Percentiles rank a stretch among this genome's conserved stretches.
phyloP scores from a whole-genome alignment of 306 rosid species.

The Sicyos baderoa region DNA sequence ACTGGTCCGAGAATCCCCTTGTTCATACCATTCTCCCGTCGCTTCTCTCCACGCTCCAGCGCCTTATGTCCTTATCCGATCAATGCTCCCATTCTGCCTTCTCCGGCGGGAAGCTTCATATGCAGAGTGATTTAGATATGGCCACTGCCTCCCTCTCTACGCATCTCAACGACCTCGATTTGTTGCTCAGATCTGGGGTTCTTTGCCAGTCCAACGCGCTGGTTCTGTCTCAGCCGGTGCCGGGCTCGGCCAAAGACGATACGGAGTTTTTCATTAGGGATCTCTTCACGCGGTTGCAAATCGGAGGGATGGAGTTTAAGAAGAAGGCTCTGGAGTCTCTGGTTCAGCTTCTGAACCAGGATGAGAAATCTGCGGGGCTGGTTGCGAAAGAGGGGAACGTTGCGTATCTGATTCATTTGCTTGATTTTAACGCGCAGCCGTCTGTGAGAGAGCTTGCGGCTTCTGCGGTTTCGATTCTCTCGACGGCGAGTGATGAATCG shows the following conservation, averaged over 20 bases:
- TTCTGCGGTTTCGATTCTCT: constrained; percentile 31
- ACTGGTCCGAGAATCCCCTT: constrained; percentile 50
- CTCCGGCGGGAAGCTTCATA: constrained; percentile 47
- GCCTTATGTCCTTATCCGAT: constrained; percentile 35
- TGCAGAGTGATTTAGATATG: constrained; percentile 61
- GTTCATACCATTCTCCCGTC: constrained; percentile 45
- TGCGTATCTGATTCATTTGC: constrained; percentile 34
- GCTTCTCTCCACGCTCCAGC: constrained; percentile 45
- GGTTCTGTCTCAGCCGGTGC: constrained; percentile 41
- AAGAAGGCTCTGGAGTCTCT: constrained; percentile 46
- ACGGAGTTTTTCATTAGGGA: constrained; percentile 37
- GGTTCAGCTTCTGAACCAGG: constrained; percentile 36
- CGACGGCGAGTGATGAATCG: constrained; percentile 37
- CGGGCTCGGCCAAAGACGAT: constrained; percentile 34
- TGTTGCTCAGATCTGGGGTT: constrained; percentile 47
- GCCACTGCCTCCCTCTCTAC: constrained; percentile 35
- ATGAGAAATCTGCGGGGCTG: constrained; percentile 27
- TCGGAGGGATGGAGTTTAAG: constrained; percentile 53
- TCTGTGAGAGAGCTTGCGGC: constrained; percentile 35
- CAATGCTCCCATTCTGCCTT: constrained; percentile 32
- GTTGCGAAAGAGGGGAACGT: constrained; percentile 38
- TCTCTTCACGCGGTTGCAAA: constrained; percentile 46
- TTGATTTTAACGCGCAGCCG: constrained; percentile 36
- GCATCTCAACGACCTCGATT: constrained; percentile 43
- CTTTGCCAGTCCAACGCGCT: constrained; percentile 52